Percentiles rank a stretch among this genome's conserved stretches.
Evolutionary conservation across 148 eudicot genomes (phyloP).

Genomic region (Chenopodium album): DNA sequence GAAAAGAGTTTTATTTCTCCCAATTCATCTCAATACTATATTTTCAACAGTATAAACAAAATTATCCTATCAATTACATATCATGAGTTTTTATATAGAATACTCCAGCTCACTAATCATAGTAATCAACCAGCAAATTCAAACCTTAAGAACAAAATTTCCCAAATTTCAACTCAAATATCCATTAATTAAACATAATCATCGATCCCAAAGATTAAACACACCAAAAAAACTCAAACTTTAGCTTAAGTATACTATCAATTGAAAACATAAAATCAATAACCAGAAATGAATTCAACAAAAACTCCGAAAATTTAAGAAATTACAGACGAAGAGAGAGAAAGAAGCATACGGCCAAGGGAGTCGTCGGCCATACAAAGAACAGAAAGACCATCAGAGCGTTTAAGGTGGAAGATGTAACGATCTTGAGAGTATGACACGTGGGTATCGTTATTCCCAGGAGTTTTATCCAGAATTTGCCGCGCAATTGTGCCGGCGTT

Average conservation of each 20-base stretch:
- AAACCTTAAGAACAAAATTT: background rate
- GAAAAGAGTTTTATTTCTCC: too few relatives aligned
- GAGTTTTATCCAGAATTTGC: constrained; percentile 70
- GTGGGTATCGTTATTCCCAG: constrained; percentile 59
- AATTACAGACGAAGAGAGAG: background rate
- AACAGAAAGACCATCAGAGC: constrained; percentile 86
- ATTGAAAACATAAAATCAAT: background rate
- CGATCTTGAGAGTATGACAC: constrained; percentile 93
- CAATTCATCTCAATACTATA: too few relatives aligned
- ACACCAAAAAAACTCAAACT: background rate
- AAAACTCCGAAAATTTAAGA: background rate
- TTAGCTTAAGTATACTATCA: background rate
- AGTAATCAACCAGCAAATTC: background rate
- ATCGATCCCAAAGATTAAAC: background rate
- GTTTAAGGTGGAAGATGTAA: constrained; percentile 76
- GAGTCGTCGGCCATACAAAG: constrained; percentile 93
- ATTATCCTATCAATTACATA: too few relatives aligned
- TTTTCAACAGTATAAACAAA: too few relatives aligned
- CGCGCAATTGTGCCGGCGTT: constrained; percentile 71
- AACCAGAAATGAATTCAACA: background rate
- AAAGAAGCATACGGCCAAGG: constrained; percentile 53
- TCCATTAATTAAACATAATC: background rate
- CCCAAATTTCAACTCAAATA: background rate
- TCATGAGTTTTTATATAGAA: background rate
- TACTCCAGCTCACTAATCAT: background rate